A percentile compares a stretch with the other conserved stretches of the same genome.
Conservation (phyloP, 257 asterid species). For the Scutellaria barbata region DNA sequence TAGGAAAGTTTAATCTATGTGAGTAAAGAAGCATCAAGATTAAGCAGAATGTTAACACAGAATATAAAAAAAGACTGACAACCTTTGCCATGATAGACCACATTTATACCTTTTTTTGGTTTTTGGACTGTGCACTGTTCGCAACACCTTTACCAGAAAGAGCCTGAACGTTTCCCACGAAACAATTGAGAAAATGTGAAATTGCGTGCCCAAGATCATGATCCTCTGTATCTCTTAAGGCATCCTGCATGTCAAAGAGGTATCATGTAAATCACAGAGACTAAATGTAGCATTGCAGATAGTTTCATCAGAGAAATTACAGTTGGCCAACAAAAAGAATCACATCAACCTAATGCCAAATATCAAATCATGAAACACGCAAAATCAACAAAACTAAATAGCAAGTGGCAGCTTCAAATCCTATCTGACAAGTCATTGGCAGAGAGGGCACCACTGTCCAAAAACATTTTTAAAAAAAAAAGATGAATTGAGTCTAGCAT, state of each 20-base stretch:
- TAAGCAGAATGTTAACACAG: neutral
- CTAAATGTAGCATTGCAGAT: neutral
- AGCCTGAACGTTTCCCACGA: constrained; percentile 61
- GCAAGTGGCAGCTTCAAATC: constrained; percentile 7
- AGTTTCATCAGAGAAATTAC: neutral
- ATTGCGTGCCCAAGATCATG: constrained; percentile 79
- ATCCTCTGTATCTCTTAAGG: constrained; percentile 81
- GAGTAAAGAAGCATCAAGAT: neutral
- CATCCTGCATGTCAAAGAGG: constrained; percentile 60
- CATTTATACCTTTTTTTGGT: constrained; percentile 62
- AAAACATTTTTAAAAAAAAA: neutral
- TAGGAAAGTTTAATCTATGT: constrained; percentile 1
- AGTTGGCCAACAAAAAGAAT: neutral
- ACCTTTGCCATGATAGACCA: neutral
- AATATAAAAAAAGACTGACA: constrained; percentile 7
- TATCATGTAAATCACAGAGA: constrained; percentile 13
- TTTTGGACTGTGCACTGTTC: constrained; percentile 54
- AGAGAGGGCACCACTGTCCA: neutral
- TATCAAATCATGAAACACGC: neutral
- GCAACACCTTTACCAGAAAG: constrained; percentile 51
- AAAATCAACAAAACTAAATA: constrained; percentile 8
- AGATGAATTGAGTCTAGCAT: constrained; percentile 5
- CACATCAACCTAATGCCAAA: neutral
- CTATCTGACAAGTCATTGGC: constrained; percentile 6
- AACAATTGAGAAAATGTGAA: constrained; percentile 81